These are phyloP conservation scores for Monilinia laxa DNA, from an alignment of 2,329 filamentous ascomycete species.

Conservation along the genomic window DNA sequence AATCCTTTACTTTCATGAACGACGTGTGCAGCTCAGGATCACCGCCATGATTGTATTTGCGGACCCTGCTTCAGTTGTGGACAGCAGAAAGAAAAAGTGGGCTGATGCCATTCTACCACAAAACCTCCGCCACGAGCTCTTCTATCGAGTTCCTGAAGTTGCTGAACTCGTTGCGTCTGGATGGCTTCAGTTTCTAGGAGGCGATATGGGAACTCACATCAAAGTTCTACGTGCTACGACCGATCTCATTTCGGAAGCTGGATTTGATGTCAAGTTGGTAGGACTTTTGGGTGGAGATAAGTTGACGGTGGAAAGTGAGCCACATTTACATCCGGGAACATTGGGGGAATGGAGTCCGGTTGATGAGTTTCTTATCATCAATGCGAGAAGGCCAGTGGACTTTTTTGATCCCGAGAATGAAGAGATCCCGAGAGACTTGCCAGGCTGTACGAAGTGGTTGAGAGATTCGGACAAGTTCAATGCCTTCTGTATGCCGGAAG, in stretches of 20 bases:
- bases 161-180: neutral
- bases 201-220: neutral
- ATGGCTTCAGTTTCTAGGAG: conserved; percentile 1
- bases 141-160: neutral
- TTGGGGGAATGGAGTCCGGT: neutral
- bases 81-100: neutral
- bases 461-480: neutral
- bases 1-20: neutral
- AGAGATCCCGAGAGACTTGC: neutral
- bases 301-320: neutral
- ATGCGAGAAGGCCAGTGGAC: neutral
- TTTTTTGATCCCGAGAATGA: neutral
- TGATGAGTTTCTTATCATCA: conserved; percentile 7
- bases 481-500: neutral
- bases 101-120: neutral
- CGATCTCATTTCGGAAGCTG: neutral
- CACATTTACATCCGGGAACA: neutral
- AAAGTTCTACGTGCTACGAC: neutral
- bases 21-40: neutral
- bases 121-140: neutral
- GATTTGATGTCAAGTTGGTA: neutral
- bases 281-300: conserved; percentile 13
- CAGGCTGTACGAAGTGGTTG: neutral
- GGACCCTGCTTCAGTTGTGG: neutral
- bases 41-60: neutral